Evolutionary conservation across 164 flowering plant genomes (phyloP).

Genomic region (Houttuynia cordata): DNA sequence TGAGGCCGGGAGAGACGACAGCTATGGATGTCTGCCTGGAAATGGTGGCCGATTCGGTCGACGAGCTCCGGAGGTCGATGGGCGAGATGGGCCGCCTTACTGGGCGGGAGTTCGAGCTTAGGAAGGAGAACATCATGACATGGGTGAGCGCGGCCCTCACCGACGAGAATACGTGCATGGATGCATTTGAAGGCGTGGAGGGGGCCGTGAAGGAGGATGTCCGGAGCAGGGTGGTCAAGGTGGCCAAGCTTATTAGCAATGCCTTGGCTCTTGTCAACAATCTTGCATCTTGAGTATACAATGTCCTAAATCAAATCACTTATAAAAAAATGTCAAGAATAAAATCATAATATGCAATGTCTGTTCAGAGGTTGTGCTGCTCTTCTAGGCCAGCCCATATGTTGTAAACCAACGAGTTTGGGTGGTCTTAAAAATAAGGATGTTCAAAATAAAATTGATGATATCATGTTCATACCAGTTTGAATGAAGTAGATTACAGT

Average conservation of each 20-base stretch:
- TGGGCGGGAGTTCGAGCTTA: slow-evolving; percentile 18
- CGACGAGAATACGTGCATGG: slow-evolving; percentile 47
- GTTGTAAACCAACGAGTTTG: no score
- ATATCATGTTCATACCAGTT: no score
- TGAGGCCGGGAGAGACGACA: slow-evolving; percentile 20
- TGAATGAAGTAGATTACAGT: no score
- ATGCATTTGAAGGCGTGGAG: slow-evolving; percentile 27
- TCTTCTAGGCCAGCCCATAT: no score
- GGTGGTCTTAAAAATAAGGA: no score
- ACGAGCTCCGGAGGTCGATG: slow-evolving; percentile 32
- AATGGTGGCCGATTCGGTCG: slow-evolving; percentile 29
- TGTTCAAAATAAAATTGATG: no score
- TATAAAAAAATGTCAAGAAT: no score
- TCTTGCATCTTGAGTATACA: neutral
- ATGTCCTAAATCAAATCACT: no score
- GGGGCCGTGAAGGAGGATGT: slow-evolving; percentile 19
- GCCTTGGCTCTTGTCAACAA: slow-evolving; percentile 36
- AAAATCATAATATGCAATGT: no score
- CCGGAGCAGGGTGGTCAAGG: neutral
- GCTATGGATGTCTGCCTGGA: slow-evolving; percentile 42
- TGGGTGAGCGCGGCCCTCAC: slow-evolving; percentile 65
- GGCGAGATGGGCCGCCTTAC: slow-evolving; percentile 24
- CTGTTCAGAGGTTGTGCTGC: no score
- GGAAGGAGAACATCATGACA: slow-evolving; percentile 38
- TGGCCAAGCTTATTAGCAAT: slow-evolving; percentile 33